Evolutionary conservation across 345 rosid species (phyloP), one percentile per base, ranked within the genome.

Genomic region (Lepidium africanum): DNA sequence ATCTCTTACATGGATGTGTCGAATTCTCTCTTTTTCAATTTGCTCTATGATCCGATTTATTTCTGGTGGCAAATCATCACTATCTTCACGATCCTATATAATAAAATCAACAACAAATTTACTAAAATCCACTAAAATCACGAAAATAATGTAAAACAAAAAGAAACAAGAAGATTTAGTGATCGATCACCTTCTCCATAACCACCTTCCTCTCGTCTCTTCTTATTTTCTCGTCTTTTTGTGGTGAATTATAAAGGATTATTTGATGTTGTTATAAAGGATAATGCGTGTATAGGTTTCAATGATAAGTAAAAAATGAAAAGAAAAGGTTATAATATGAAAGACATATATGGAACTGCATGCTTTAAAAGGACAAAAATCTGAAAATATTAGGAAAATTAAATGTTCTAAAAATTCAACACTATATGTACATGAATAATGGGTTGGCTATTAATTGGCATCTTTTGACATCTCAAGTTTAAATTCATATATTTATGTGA

Each of bases 11-110:
- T 71, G 72, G 15, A 90, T 51, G 2, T 80, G 77, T 56, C 6
- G 62, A 69, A 25, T 50, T 72, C 98, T 83, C 69, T 90, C 92
- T 2, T 70, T 79, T 62, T 86, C 89, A 74, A 87, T 84, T 83
- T 88, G 85, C 79, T 33, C 77, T 69, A 75, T 82, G 61, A 88
- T 81, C 70, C 80, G 85, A 75, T 80, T 81, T 62, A 90, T 66
- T 73, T 85, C 84, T 54, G 59, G 37, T n/a, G 72, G 53, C 77
- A 90, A 79, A 78, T 76, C 80, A 62, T 79, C 84, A 64, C 66
- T 74, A 48, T 83, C 85, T 60, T 80, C 86, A 37, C 56, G 65
- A 58, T 80, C 80, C 95, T 82, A 74, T 27, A 27, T 27, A 36
- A 49, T 32, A 10, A 48, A 65, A 50, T 41, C 50, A 53, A 50